Percentiles rank a stretch among this genome's conserved stretches.
Conservation (phyloP, 2,329 filamentous ascomycete species). For the Dactylellina cionopaga region DNA sequence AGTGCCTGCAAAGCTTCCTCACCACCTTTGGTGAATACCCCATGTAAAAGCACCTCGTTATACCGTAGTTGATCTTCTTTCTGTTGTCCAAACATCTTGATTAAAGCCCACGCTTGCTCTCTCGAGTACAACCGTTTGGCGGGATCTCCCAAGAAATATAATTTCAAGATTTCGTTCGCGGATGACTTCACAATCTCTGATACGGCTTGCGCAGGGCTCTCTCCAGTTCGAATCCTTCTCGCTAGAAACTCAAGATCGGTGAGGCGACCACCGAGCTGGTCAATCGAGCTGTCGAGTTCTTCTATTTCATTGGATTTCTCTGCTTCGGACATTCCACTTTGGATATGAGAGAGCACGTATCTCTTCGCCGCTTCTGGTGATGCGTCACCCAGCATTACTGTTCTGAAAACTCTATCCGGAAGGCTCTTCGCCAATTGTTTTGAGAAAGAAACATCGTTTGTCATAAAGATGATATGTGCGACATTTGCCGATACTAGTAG, state of each 20-base stretch:
- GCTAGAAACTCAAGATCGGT: constrained; percentile 94
- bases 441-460: constrained; percentile 85
- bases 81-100: constrained; percentile 78
- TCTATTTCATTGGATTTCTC: constrained; percentile 58
- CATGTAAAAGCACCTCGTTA: constrained; percentile 82
- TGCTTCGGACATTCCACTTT: constrained; percentile 58
- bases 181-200: constrained; percentile 88
- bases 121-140: constrained; percentile 74
- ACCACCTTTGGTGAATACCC: constrained; percentile 77
- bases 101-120: constrained; percentile 89
- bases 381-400: constrained; percentile 85
- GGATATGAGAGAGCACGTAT: constrained; percentile 85
- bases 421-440: constrained; percentile 87
- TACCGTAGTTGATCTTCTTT: constrained; percentile 72
- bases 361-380: constrained; percentile 85
- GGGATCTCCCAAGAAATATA: constrained; percentile 79
- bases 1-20: constrained; percentile 82
- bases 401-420: constrained; percentile 88
- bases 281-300: constrained; percentile 83
- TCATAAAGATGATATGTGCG: constrained; percentile 93
- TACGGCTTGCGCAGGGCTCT: constrained; percentile 81
- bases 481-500: constrained; percentile 84
- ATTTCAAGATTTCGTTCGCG: constrained; percentile 89
- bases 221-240: constrained; percentile 86
- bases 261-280: constrained; percentile 85